Base-by-base conservation (phyloP, 805 yeast genomes). In the Blastobotrys attinorum region DNA sequence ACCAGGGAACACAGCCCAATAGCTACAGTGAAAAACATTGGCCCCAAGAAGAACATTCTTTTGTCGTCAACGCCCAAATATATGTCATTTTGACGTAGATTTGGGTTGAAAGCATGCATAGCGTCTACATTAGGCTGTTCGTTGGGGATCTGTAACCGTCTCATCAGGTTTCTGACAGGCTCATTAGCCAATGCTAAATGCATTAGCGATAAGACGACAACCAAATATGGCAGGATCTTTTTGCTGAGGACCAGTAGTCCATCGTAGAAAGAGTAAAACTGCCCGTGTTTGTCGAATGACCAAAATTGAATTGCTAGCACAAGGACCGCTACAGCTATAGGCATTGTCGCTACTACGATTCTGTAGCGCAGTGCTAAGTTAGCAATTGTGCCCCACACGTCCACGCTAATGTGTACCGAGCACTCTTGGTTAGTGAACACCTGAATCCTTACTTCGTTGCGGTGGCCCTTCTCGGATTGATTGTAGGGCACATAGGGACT, bases 331-430 rank as follows among this genome's bases (percentile, higher is more conserved):
- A 83, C 65, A 32, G 77, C 75, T 1, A 81, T 67, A 2, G 95
- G 88, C 43, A 83, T 71, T 1, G 88, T 72, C 3, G 84, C 81
- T 33, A 83, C 65, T 1, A 84, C 77, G 11, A 90, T 70, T 55
- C 98, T 71, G 61, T 83, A 90, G 44, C 95, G 70, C 52, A 88
- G 67, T 3, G 84, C 81, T 38, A 89, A 62, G 50, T 83, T 69
- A 45, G 79, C 81, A 47, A 89, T 61, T 31, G 90, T 81, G 23
- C 72, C 68, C 37, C 73, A 52, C 57, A 77, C 61, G 59, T 83
- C 82, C 13, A 84, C 49, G 3, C 44, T 37, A n/a, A 43, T 32
- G 21, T 21, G 4, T 2, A 37, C 37, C 6, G 21, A 22, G 29
- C 13, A 31, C 31, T 40, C 37, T 13, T 23, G n/a, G 10, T 33